Evolutionary conservation across 176 grass and related monocot genomes (phyloP).

Genomic region (Puya raimondii): DNA sequence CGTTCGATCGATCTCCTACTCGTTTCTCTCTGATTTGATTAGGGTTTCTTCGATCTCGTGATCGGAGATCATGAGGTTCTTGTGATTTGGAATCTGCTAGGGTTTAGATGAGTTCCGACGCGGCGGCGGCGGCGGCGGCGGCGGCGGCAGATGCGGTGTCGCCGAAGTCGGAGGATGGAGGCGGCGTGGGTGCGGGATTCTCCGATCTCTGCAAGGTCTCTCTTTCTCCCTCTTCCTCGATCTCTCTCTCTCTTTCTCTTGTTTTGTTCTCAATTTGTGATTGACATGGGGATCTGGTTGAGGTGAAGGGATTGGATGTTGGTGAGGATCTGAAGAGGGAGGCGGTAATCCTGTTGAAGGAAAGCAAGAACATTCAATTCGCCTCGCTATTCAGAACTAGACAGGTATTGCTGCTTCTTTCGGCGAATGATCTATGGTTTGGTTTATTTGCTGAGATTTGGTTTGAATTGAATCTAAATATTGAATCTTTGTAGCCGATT

Average conservation of each 20-base stretch:
- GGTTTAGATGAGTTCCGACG: constrained; percentile 9
- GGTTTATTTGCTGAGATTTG: constrained; percentile 6
- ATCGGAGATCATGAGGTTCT: neutral
- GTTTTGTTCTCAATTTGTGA: constrained; percentile 2
- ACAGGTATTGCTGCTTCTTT: constrained; percentile 27
- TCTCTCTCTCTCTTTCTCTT: neutral
- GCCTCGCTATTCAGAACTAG: constrained; percentile 39
- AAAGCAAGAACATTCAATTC: constrained; percentile 39
- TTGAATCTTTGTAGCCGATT: constrained; percentile 35
- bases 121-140: constrained; percentile 9
- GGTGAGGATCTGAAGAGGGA: constrained; percentile 31
- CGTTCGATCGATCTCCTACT: neutral
- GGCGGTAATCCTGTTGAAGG: constrained; percentile 37
- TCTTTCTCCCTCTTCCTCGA: neutral
- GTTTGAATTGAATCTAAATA: constrained; percentile 13
- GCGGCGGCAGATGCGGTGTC: constrained; percentile 14
- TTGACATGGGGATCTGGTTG: constrained; percentile 6
- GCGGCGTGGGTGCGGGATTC: constrained; percentile 26
- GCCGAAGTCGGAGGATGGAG: constrained; percentile 9
- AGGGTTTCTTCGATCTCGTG: neutral
- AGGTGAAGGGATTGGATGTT: constrained; percentile 38
- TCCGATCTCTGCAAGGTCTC: constrained; percentile 73
- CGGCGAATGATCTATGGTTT: constrained; percentile 1
- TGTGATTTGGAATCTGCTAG: neutral
- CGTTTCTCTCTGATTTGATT: no score